Evolutionary conservation across 768 basidiomycete species (phyloP).

Genomic region (Hygrophorus russula): DNA sequence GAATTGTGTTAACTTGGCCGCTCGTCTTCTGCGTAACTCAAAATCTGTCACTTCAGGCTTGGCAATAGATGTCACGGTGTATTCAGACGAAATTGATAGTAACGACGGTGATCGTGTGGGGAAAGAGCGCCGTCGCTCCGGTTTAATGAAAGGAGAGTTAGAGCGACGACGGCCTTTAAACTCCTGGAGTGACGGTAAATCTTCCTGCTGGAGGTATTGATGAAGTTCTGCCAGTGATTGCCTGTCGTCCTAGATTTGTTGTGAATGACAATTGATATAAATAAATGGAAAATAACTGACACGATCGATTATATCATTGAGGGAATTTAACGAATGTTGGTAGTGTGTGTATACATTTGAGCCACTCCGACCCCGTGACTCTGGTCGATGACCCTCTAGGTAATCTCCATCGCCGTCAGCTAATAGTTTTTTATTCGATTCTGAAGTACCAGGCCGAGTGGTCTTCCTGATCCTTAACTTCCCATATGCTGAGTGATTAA

Average conservation of each 20-base stretch:
- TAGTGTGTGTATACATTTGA: constrained; percentile 57
- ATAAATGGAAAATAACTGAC: constrained; percentile 36
- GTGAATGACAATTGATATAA: constrained; percentile 2
- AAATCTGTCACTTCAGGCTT: constrained; percentile 43
- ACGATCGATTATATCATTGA: constrained; percentile 68
- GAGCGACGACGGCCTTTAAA: constrained; percentile 20
- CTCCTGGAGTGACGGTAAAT: constrained; percentile 9
- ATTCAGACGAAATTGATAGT: constrained; percentile 46
- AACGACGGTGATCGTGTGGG: constrained; percentile 48
- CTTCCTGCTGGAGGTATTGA: constrained; percentile 41
- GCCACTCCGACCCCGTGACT: constrained; percentile 2
- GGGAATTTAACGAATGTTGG: constrained; percentile 71
- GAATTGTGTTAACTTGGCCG: constrained; percentile 79
- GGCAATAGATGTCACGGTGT: constrained; percentile 21
- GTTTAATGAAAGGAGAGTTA: constrained; percentile 30
- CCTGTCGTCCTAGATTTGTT: constrained; percentile 53
- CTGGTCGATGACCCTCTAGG: too few relatives aligned
- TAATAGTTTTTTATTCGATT: constrained; percentile 46
- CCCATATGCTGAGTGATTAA: constrained; percentile 9
- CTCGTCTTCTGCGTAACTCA: constrained; percentile 60
- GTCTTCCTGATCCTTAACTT: constrained; percentile 26
- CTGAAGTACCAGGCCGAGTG: constrained; percentile 48
- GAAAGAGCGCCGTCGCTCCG: constrained; percentile 61
- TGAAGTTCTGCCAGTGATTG: constrained; percentile 67
- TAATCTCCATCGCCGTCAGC: constrained; percentile 12